phyloP scores from a whole-genome alignment of 78 protist species.

The Tieghemostelium lacteum region DNA sequence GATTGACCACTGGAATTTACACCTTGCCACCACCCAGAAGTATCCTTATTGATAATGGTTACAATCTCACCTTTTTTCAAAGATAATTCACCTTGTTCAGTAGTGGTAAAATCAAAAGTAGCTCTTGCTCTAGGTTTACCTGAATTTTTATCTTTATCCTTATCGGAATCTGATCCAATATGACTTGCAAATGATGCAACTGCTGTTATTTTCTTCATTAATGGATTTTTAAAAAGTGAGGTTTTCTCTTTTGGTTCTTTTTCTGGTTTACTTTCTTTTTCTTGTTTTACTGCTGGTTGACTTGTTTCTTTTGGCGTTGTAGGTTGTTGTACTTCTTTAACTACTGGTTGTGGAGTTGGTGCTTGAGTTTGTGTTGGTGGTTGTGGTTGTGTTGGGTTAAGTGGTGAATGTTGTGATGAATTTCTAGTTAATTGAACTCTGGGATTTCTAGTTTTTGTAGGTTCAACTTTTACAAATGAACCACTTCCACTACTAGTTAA shows the following conservation, averaged over 20 bases:
- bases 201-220: slow-evolving; percentile 32
- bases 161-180: slow-evolving; percentile 14
- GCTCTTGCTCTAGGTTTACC: slow-evolving; percentile 36
- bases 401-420: slow-evolving; percentile 14
- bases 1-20: slow-evolving; percentile 12
- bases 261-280: background rate
- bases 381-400: slow-evolving; percentile 15
- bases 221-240: slow-evolving; percentile 69
- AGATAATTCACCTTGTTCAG: slow-evolving; percentile 45
- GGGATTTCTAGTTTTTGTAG: too few relatives aligned
- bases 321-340: slow-evolving; percentile 1
- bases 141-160: background rate
- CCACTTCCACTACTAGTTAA: too few relatives aligned
- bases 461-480: background rate
- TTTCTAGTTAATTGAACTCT: slow-evolving; percentile 8
- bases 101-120: slow-evolving; percentile 37
- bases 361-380: background rate
- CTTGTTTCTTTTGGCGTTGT: background rate
- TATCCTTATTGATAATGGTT: slow-evolving; percentile 21
- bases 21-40: slow-evolving; percentile 80
- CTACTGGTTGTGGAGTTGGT: background rate
- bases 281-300: background rate
- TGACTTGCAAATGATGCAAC: slow-evolving; percentile 10
- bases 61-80: slow-evolving; percentile 66
- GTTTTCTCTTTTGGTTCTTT: background rate